Base-by-base conservation (phyloP, 225 moss, liverwort and hornwort genomes). In the Polytrichum commune region DNA sequence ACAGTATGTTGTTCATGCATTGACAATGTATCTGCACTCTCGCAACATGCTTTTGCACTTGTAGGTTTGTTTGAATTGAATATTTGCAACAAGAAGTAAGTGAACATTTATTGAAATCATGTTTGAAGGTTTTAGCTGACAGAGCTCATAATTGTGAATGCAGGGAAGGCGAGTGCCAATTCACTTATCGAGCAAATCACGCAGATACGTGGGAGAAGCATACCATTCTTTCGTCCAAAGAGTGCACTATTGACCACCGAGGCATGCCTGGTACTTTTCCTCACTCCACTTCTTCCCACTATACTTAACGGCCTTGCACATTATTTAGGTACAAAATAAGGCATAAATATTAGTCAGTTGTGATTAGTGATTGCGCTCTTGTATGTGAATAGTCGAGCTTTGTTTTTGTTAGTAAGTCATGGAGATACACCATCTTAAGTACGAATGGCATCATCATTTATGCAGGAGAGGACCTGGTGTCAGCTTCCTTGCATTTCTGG, bases 171-270 rank as follows among this genome's bases (percentile, higher is more conserved):
- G 63, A 78, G 74, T 71, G 70, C 77, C 71, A 78, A 67, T 23
- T 84, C 91, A 5, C 76, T 97, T 66, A 88, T 93, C 65, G 90
- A 94, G 77, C 86, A 86, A 54, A 88, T 92, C 63, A 84, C 87
- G 55, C 69, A 82, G 69, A 84, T 93, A 62, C 88, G 96, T 71
- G 90, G 92, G 35, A 79, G 79, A 66, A 89, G 80, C 27, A 84
- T 92, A 64, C 94, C 91, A 3, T 94, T 97, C 78, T 89, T 90
- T 64, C 88, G 89, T 60, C 94, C 92, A 27, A 94, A 92, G 84
- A 85, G 77, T 67, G 25, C 71, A 27, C 79, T 79, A 54, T 89
- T 86, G 64, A 88, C 89, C 66, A 86, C 88, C 64, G 97, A 97
- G 86, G 86, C 88, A 19, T 77, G 81, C 33, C 79, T 97, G 86